Conservation (phyloP, 768 basidiomycete genomes). For the Agaricus subrufescens region DNA sequence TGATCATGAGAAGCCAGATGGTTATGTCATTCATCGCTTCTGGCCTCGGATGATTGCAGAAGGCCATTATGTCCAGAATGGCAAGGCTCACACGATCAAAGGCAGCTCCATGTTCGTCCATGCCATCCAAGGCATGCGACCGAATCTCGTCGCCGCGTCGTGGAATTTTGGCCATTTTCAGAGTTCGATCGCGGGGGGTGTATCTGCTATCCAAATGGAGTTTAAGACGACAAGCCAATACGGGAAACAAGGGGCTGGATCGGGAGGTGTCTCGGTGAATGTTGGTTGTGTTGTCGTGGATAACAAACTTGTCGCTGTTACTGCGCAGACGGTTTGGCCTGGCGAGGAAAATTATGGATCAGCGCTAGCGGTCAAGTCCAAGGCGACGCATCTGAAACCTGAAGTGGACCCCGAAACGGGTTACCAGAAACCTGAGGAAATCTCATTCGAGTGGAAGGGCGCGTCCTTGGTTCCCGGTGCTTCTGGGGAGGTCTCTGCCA, state of each 20-base stretch:
- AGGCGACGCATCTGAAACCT: constrained; percentile 58
- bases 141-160: constrained; percentile 83
- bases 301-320: constrained; percentile 71
- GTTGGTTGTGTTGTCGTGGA: constrained; percentile 84
- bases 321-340: constrained; percentile 76
- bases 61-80: constrained; percentile 67
- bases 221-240: constrained; percentile 80
- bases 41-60: constrained; percentile 67
- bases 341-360: constrained; percentile 42
- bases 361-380: constrained; percentile 54
- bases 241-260: constrained; percentile 75
- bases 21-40: constrained; percentile 88
- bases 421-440: constrained; percentile 66
- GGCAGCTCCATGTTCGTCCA: constrained; percentile 87
- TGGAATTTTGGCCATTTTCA: constrained; percentile 98
- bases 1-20: constrained; percentile 64
- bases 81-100: constrained; percentile 48
- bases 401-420: constrained; percentile 74
- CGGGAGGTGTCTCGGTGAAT: constrained; percentile 81
- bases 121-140: constrained; percentile 98
- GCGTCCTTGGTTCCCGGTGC: constrained; percentile 52
- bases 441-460: constrained; percentile 78
- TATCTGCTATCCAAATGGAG: constrained; percentile 93
- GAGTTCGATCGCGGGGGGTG: constrained; percentile 63
- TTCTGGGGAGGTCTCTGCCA: constrained; percentile 52